A percentile compares a stretch with the other conserved stretches of the same genome.
Evolutionary conservation across 2,329 filamentous ascomycete species (phyloP).

Genomic region (Phyllosticta citribraziliensis): DNA sequence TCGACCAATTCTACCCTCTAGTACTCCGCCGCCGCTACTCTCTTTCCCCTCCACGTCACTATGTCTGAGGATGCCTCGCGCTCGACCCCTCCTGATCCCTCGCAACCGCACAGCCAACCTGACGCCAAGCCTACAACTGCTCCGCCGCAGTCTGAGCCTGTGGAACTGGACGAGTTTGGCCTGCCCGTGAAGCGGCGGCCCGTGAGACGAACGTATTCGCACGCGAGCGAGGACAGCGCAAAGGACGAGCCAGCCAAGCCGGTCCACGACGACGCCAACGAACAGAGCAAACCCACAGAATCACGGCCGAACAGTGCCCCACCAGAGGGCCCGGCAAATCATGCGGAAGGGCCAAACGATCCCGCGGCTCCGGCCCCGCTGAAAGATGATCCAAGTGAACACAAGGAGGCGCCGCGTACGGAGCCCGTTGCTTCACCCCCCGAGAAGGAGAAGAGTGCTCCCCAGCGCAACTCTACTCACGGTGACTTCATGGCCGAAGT

Average conservation of each 20-base stretch:
- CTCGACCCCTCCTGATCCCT: background rate
- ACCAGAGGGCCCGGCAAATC: background rate
- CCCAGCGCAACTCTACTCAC: background rate
- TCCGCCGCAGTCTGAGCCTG: conserved; percentile 1
- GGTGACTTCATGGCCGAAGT: conserved; percentile 1
- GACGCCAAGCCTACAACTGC: background rate
- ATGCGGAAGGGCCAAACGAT: background rate
- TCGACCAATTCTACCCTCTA: background rate
- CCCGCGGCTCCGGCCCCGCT: background rate
- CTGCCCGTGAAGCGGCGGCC: conserved; percentile 45
- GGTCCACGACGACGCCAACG: background rate
- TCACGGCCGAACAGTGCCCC: conserved; percentile 13
- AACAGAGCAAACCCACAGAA: background rate
- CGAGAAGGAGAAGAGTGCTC: background rate
- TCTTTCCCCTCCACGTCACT: background rate
- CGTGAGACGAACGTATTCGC: conserved; percentile 20
- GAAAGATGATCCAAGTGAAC: conserved; percentile 7
- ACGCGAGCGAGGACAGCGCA: conserved; percentile 19
- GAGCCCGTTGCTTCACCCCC: conserved; percentile 12
- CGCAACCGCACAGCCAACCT: background rate
- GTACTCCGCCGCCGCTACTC: background rate
- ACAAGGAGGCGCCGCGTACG: conserved; percentile 11
- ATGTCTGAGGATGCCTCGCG: background rate
- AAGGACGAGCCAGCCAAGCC: conserved; percentile 11
- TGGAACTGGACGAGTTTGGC: conserved; percentile 61